phyloP scores from a whole-genome alignment of 2,329 filamentous ascomycete species.

The Septoria petroselini region DNA sequence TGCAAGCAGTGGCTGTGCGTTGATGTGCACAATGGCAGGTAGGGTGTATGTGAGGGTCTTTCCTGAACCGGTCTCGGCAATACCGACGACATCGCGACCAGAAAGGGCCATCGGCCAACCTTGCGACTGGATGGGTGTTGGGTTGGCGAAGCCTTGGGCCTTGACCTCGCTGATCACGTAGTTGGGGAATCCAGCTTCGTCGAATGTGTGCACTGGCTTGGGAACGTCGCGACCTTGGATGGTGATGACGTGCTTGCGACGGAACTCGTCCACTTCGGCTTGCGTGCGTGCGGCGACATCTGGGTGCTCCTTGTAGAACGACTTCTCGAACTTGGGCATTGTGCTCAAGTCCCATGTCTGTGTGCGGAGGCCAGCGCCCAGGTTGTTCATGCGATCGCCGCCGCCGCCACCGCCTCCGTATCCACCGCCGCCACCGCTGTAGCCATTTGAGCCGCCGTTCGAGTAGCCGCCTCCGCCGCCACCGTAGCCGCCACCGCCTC shows the following conservation, averaged over 20 bases:
- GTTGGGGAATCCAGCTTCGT: slow-evolving; percentile 92
- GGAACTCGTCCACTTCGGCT: slow-evolving; percentile 83
- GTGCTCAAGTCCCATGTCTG: slow-evolving; percentile 79
- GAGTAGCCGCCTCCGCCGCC: slow-evolving; percentile 37
- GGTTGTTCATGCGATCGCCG: slow-evolving; percentile 90
- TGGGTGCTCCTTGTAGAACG: slow-evolving; percentile 95
- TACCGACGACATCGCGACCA: slow-evolving; percentile 96
- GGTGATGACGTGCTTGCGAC: slow-evolving; percentile 78
- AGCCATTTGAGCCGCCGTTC: slow-evolving; percentile 37
- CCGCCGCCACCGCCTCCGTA: slow-evolving; percentile 57
- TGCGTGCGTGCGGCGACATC: slow-evolving; percentile 70
- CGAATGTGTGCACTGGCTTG: slow-evolving; percentile 93
- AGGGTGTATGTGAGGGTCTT: slow-evolving; percentile 99
- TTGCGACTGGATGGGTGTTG: slow-evolving; percentile 95
- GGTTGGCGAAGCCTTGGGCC: slow-evolving; percentile 89
- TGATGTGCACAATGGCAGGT: slow-evolving; percentile 98
- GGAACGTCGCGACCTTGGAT: slow-evolving; percentile 78
- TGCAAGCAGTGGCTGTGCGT: slow-evolving; percentile 92
- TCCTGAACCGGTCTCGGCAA: slow-evolving; percentile 97
- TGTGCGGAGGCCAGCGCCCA: slow-evolving; percentile 81
- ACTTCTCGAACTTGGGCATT: slow-evolving; percentile 97
- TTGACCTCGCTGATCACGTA: slow-evolving; percentile 99
- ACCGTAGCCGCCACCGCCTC: slow-evolving; percentile 35
- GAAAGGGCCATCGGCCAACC: slow-evolving; percentile 99
- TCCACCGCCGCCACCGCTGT: slow-evolving; percentile 36